phyloP scores from a whole-genome alignment of 768 basidiomycete genomes.

The Agaricus bisporus region DNA sequence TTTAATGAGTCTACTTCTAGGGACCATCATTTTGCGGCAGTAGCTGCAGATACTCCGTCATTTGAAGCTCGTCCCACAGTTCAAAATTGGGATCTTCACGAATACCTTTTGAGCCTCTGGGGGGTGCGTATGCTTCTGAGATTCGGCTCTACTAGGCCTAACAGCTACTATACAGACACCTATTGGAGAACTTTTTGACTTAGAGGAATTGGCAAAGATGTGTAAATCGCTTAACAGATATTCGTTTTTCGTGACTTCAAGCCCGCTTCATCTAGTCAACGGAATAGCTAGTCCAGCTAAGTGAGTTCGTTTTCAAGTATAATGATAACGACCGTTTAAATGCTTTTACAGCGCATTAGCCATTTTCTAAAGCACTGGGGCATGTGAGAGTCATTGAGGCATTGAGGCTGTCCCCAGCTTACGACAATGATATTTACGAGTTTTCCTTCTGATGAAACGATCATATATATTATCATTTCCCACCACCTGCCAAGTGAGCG shows the following conservation, averaged over 20 bases:
- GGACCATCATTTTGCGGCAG: slow-evolving; percentile 21
- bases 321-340: neutral
- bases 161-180: slow-evolving; percentile 15
- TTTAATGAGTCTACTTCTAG: slow-evolving; percentile 2
- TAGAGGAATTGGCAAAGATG: slow-evolving; percentile 18
- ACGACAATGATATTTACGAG: too few relatives aligned
- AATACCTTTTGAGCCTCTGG: slow-evolving; percentile 20
- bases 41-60: slow-evolving; percentile 19
- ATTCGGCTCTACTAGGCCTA: neutral
- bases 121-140: slow-evolving; percentile 13
- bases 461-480: neutral
- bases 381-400: neutral
- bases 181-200: slow-evolving; percentile 21
- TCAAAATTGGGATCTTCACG: slow-evolving; percentile 20
- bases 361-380: neutral
- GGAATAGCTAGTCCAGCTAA: slow-evolving; percentile 22
- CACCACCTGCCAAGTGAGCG: neutral
- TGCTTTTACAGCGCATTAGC: slow-evolving; percentile 2
- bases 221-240: slow-evolving; percentile 18
- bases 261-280: slow-evolving; percentile 20
- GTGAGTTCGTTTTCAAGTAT: slow-evolving; percentile 7
- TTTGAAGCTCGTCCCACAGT: slow-evolving; percentile 19
- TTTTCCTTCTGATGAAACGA: neutral
- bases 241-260: slow-evolving; percentile 21
- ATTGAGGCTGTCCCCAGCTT: too few relatives aligned